Evolutionary conservation across 352 stramenopile species (phyloP), one percentile per base, ranked within the genome.

Genomic region (Globisporangium lucens): DNA sequence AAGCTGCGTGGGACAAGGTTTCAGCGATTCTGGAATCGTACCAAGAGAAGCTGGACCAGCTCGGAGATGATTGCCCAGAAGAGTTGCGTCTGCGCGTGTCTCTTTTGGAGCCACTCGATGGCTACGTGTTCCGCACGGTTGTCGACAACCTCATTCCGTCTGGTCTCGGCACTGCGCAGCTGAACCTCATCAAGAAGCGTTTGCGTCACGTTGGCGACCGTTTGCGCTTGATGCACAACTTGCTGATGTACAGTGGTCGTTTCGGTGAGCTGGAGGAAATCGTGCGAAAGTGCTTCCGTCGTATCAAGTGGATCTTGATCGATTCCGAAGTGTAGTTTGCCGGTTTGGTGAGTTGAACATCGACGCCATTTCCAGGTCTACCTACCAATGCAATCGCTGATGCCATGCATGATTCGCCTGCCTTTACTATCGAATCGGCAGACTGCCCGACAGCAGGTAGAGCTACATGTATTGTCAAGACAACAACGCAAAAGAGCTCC

Each of bases 251-350:
- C 76, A 93, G 84, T 56, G 85, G 87, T 33, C 86, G 90, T 47
- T 95, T 85, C 69, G 84, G 86, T 33, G 75, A 91, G 49, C 71
- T 97, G 38, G 87, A 95, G 65, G 87, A 96, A 66, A 94, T 97
- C 56, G 88, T 97, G 60, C 89, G 90, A 46, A 97, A 97, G 75
- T 95, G 86, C 79, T 97, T 95, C 77, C 86, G 87, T 65, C 89
- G 90, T 67, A 94, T 97, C 75, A 96, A 95, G 75, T 97, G 90
- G 88, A 97, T 97, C 75, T 78, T 97, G 35, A 94, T 94, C 68
- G 90, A 97, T 66, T 95, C 87, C 36, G 87, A 95, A 70, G 85
- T 93, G 38, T 95, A 91, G 90, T 41, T 36, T 9, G 38, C 33
- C 33, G 24, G 30, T 7, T 24, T 35, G 27, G 22, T 49, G 17